Base-by-base conservation (phyloP, 2,329 filamentous ascomycete genomes). In the Phyllosticta paracitricarpa region DNA sequence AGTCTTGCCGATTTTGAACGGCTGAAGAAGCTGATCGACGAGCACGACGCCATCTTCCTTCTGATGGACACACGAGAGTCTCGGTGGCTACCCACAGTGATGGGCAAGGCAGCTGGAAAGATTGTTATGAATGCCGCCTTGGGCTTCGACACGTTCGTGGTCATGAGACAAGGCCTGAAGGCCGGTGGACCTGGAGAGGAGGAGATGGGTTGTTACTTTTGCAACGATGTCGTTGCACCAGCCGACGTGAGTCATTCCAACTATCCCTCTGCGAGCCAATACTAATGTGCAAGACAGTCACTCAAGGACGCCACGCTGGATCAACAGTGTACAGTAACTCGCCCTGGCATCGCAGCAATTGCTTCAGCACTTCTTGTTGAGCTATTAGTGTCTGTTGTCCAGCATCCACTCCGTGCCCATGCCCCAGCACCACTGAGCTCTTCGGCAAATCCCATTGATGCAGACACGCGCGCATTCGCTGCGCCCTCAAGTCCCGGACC, bases 101-200 rank as follows among this genome's bases (percentile, higher is more conserved):
- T 99, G 87, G 93, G 89, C 51, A 99, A 97, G 75, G 87, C 92
- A 2, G 84, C 87, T 2, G 89, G 88, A 35, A 99, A 99, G 77
- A 90, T 97, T 65, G 93, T 99, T 25, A 88, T 99, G 83, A 99
- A 97, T 73, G 91, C 93, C 7, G 94, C 94, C 1, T 81, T 99
- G 2, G 94, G 94, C 0, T 99, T 99, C 70, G 94, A 99, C 75
- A 94, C 91, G 0, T 99, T 90, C 68, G 91, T 99, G 2, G 91
- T 96, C 40, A 97, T 99, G 94, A 85, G 94, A 61, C 94, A 99
- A 73, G 94, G 94, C 1, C 80, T 90, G 5, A 82, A 84, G 66
- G 57, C 68, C 5, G 25, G 62, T 52, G 68, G 67, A 0, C 63
- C 65, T n/a, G 80, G 77, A n/a, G 79, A 84, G 59, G 78, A 84